Evolutionary conservation across 1,284 basidiomycete species (phyloP), one percentile per base, ranked within the genome.

Genomic region (Cerioporus squamosus): DNA sequence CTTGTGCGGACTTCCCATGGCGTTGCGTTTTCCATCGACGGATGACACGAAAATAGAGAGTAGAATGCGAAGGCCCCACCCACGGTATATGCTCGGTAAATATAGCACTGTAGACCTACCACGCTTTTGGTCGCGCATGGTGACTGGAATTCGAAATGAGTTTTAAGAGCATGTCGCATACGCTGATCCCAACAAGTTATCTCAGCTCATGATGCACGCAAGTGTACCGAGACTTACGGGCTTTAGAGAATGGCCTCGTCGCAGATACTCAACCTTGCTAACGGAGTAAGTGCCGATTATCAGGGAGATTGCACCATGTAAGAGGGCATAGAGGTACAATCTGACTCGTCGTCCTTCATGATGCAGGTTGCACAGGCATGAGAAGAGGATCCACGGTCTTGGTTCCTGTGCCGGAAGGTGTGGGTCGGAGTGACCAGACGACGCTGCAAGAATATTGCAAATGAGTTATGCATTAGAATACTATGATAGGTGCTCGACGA

Each of bases 1-100:
- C 51, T 57, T 51, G 54, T 39, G 60, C 57, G 57, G 52, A 57
- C 48, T 61, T 64, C 62, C 60, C 62, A 64, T 64, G 57, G 3
- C 24, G 22, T 15, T 22, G 44, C 38, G n/a, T 26, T 33, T 46
- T 52, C 57, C 49, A 44, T 38, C 5, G 31, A 51, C 44, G 24
- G 24, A 40, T 29, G 24, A 36, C 14, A 29, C 50, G 53, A 15
- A 51, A 44, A 56, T 51, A 42, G 46, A 45, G 45, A 23, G 23
- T 9, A 9, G 26, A 29, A 9, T 29, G 9, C 26, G 9, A n/a
- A n/a, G 23, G 24, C 38, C 29, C 59, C 55, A 52, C 57, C 48
- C 51, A 48, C 44, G 36, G 23, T 47, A 23, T n/a, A 31, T 8
- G 14, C n/a, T 6, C 39, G 33, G 15, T 53, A 61, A 42, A 29